phyloP scores from a whole-genome alignment of 208 protist species.

The Acanthamoeba castellanii region DNA sequence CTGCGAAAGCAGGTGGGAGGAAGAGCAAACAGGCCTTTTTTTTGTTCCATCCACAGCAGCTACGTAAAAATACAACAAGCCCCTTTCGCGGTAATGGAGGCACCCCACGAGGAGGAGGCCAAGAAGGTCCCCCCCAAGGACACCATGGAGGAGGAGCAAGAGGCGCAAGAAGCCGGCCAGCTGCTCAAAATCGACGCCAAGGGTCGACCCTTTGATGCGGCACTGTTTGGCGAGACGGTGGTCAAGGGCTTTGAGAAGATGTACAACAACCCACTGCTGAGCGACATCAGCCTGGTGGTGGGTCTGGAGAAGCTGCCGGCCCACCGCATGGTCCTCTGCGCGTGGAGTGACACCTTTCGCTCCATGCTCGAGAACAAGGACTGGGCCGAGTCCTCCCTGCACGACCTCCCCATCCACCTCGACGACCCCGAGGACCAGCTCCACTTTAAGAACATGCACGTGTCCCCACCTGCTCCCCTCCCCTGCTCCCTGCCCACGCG shows the following conservation, averaged over 20 bases:
- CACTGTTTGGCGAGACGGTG: conserved; percentile 37
- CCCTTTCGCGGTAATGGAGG: not conserved
- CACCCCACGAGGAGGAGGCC: not conserved
- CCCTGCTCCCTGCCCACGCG: too few relatives aligned
- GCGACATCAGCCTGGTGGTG: conserved; percentile 32
- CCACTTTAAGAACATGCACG: conserved; percentile 43
- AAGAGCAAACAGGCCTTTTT: too few relatives aligned
- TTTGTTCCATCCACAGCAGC: too few relatives aligned
- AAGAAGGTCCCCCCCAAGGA: not conserved
- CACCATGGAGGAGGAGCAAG: not conserved
- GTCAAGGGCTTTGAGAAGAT: conserved; percentile 31
- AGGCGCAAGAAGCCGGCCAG: not conserved
- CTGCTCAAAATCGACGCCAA: conserved; percentile 28
- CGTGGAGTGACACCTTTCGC: conserved; percentile 48
- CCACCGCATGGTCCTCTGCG: conserved; percentile 46
- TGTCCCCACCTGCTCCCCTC: not conserved
- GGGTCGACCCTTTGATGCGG: conserved; percentile 24
- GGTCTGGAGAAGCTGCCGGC: not conserved
- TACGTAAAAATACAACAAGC: too few relatives aligned
- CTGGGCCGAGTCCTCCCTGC: conserved; percentile 10
- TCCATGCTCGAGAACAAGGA: conserved; percentile 5
- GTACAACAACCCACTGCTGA: conserved; percentile 16
- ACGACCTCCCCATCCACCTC: conserved; percentile 32
- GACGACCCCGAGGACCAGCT: conserved; percentile 2
- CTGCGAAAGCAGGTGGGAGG: not conserved